Evolutionary conservation across 441 rosid genomes (phyloP), one percentile per base, ranked within the genome.

Genomic region (Eruca vesicaria): DNA sequence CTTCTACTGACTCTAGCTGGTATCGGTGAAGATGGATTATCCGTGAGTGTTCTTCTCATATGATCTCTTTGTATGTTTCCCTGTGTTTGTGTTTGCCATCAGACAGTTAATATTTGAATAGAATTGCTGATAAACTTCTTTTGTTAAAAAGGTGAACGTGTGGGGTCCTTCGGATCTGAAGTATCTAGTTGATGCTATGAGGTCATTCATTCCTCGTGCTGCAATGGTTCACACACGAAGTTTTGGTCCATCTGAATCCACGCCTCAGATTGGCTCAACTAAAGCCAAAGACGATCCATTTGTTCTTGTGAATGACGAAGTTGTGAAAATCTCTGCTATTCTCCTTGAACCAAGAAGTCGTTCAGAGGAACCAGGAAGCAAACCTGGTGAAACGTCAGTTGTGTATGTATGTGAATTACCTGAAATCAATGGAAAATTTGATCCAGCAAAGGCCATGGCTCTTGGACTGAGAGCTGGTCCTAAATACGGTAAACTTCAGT

Each of bases 91-190:
- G 18, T 45, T 67, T 66, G 20, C 63, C 31, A 72, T 38, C 6
- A 26, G 68, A 57, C 1, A 5, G 11, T 18, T 9, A 14, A 0
- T 19, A 11, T 20, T 33, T 66, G 53, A 26, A 29, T 15, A 32
- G 41, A 21, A 63, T 67, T 36, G 60, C 68, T 82, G 61, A 76
- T n/a, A n/a, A 41, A 31, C 7, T 63, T 76, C 31, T 55, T 29
- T 55, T 77, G 7, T 50, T 81, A 21, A 84, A 63, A 84, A 92
- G 99, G 97, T 95, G 63, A 95, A 95, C 31, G 70, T 95, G 20
- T 95, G 98, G 93, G 99, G 99, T 57, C 97, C 98, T 66, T 95
- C 97, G 19, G 97, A 95, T 90, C 96, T 95, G 59, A 83, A 91
- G 78, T 85, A 86, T 74, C 82, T 95, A 79, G 93, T 93, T 52